These are phyloP conservation scores for Aspergillus coremiiformis DNA, from an alignment of 495 filamentous ascomycete species.

Conservation along the genomic window DNA sequence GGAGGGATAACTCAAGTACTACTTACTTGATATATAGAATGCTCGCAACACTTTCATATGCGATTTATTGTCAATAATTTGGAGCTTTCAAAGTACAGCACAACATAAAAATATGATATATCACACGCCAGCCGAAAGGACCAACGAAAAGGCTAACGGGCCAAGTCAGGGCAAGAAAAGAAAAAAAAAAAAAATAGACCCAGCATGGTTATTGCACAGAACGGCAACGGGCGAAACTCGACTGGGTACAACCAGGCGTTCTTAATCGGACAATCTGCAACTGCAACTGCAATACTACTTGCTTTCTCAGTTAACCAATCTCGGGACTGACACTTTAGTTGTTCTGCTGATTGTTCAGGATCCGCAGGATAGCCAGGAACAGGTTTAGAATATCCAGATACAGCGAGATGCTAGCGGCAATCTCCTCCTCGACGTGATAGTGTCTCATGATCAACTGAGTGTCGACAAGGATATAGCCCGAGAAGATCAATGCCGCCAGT, in stretches of 20 bases:
- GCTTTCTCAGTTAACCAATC: not conserved
- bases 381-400: slow-evolving; percentile 97
- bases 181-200: not conserved
- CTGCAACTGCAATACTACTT: not conserved
- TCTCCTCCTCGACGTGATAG: slow-evolving; percentile 98
- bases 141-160: not conserved
- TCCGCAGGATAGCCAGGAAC: slow-evolving; percentile 86
- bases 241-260: not conserved
- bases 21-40: no score
- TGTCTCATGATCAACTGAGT: slow-evolving; percentile 92
- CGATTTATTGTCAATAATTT: not conserved
- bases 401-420: slow-evolving; percentile 88
- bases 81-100: not conserved
- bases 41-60: not conserved
- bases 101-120: not conserved
- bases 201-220: not conserved
- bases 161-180: no score
- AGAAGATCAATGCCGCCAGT: slow-evolving; percentile 78
- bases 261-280: not conserved
- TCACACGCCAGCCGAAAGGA: not conserved
- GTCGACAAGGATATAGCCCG: slow-evolving; percentile 88
- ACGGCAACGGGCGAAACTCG: not conserved
- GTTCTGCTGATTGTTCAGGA: slow-evolving; percentile 81
- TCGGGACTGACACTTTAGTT: slow-evolving; percentile 48
- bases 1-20: no score